Percentiles rank a stretch among this genome's conserved stretches.
Evolutionary conservation across 352 stramenopile species (phyloP).

Genomic region (Phytophthora meadii): DNA sequence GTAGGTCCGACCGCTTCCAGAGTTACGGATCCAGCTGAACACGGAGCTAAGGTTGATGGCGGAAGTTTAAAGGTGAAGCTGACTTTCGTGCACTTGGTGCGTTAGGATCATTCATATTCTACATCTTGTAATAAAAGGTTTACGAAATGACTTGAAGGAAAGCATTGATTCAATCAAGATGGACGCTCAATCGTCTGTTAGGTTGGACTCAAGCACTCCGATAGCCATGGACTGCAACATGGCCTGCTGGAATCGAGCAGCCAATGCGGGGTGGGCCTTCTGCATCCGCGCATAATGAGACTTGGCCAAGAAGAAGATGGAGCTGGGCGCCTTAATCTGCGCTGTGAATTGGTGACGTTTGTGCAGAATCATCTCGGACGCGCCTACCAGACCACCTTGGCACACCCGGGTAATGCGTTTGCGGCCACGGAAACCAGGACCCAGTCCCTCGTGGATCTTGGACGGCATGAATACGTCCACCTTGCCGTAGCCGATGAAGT

Average conservation of each 20-base stretch:
- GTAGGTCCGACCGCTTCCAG: constrained; percentile 4
- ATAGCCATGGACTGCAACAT: constrained; percentile 89
- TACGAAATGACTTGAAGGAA: constrained; percentile 21
- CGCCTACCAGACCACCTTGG: constrained; percentile 80
- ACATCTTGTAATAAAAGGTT: constrained; percentile 46
- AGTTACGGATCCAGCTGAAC: constrained; percentile 7
- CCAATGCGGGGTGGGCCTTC: constrained; percentile 63
- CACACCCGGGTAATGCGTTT: constrained; percentile 87
- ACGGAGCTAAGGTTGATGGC: neutral
- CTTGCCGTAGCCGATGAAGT: constrained; percentile 87
- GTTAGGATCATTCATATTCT: constrained; percentile 42
- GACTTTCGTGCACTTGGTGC: constrained; percentile 16
- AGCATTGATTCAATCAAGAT: constrained; percentile 1
- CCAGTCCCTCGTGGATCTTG: constrained; percentile 80
- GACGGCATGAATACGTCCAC: constrained; percentile 87
- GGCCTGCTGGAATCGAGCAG: constrained; percentile 81
- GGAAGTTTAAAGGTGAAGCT: constrained; percentile 10
- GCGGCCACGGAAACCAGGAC: constrained; percentile 74
- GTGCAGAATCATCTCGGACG: constrained; percentile 83
- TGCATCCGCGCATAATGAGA: constrained; percentile 78
- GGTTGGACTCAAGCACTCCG: constrained; percentile 85
- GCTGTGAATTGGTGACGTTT: constrained; percentile 85
- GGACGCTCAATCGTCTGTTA: constrained; percentile 69
- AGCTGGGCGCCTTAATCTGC: constrained; percentile 66
- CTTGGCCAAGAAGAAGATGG: constrained; percentile 86